A percentile compares a stretch with the other conserved stretches of the same genome.
Conservation (phyloP, 352 stramenopile genomes). For the Phytophthora pistaciae region DNA sequence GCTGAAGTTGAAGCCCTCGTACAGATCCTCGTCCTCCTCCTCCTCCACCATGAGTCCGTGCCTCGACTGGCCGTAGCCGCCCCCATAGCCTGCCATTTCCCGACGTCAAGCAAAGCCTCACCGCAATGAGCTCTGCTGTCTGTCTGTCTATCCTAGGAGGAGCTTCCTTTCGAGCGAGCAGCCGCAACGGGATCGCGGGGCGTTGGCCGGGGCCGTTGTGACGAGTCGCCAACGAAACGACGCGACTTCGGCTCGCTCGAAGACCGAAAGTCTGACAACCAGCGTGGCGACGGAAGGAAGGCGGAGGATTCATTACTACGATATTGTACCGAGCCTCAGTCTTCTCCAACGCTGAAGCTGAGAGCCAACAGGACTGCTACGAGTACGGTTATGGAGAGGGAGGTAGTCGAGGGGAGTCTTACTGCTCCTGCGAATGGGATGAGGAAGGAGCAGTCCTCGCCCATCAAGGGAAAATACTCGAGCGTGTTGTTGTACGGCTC, state of each 20-base stretch:
- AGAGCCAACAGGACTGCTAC: constrained; percentile 23
- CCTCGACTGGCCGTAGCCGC: constrained; percentile 67
- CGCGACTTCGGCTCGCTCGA: background rate
- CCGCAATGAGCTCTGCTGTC: background rate
- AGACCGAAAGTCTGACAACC: constrained; percentile 1
- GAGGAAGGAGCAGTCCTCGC: constrained; percentile 87
- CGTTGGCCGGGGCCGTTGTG: too few relatives aligned
- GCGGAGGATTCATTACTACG: background rate
- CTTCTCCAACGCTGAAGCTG: constrained; percentile 18
- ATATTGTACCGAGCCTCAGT: constrained; percentile 12
- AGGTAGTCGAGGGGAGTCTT: constrained; percentile 3
- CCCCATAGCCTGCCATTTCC: constrained; percentile 49
- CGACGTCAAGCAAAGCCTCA: background rate
- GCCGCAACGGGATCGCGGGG: constrained; percentile 34
- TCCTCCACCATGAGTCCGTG: constrained; percentile 73
- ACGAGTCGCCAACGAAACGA: constrained; percentile 48
- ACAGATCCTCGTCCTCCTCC: constrained; percentile 90
- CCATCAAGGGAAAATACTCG: constrained; percentile 81
- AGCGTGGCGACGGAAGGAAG: background rate
- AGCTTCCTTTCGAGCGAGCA: constrained; percentile 10
- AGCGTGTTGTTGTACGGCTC: constrained; percentile 96
- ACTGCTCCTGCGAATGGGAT: constrained; percentile 65
- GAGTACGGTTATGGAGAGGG: constrained; percentile 10
- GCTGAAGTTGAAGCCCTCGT: constrained; percentile 92
- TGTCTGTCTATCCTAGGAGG: constrained; percentile 15